Evolutionary conservation across 1,284 basidiomycete species (phyloP), one percentile per base, ranked within the genome.

Genomic region (Cutaneotrichosporon spelunceum): DNA sequence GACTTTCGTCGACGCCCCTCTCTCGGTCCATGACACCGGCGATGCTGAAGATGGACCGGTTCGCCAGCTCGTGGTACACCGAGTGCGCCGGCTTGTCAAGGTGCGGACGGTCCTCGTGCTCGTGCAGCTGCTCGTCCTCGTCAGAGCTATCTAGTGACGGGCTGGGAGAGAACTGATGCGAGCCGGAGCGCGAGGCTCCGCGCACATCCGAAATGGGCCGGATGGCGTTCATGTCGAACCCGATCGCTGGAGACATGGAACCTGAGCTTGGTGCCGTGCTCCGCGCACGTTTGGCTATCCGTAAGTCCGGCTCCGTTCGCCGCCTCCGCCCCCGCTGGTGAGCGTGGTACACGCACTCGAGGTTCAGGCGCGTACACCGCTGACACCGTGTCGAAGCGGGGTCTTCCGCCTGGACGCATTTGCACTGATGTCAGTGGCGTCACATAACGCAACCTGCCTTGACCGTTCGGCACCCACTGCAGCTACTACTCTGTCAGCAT

Each of bases 61-160:
- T 50, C 23, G 66, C 66, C 23, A 67, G 61, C 16, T 59, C 66
- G 48, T 67, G 61, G 42, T 67, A 67, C 5, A 67, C 66, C 27
- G 63, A 63, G 55, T 67, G 62, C 39, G 64, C 63, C 1, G 64
- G 66, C 14, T 60, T 59, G 21, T 54, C 52, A 19, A 60, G 29
- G 39, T 58, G 27, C 39, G 54, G 19, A n/a, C 21, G 39, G 16
- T 58, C 44, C 23, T 27, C 48, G 24, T 48, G 21, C 21, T 48
- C 45, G 27, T 29, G 47, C 21, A 48, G 45, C 33, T 0, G 42
- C 48, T 36, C 21, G 54, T 49, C 29, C 49, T n/a, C 34, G 21
- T 11, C 52, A 23, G 11, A 21, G 6, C 34, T 19, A 19, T 9
- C 49, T 5, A 26, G 13, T 9, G 48, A 50, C 4, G 48, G 48